These are phyloP conservation scores for Galerina marginata DNA, from an alignment of 768 basidiomycete genomes.

Conservation along the genomic window DNA sequence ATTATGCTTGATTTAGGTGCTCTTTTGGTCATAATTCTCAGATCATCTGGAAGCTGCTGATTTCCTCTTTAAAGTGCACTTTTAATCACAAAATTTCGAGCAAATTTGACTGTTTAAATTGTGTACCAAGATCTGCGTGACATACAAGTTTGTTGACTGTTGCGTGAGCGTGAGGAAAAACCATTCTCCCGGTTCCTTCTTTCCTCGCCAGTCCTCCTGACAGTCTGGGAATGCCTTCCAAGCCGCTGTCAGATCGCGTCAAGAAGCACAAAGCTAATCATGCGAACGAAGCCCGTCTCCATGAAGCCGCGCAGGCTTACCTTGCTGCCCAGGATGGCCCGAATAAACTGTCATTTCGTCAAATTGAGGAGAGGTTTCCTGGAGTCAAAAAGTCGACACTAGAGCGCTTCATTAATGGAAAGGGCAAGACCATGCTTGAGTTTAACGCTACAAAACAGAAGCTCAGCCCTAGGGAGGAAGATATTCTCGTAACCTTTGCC, in stretches of 20 bases:
- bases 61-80: too few species aligned
- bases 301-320: background rate
- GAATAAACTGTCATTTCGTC: background rate
- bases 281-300: background rate
- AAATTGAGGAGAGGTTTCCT: background rate
- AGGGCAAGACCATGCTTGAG: conserved; percentile 2
- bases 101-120: too few species aligned
- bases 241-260: background rate
- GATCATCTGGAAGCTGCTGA: too few species aligned
- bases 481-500: conserved; percentile 3
- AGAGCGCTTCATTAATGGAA: background rate
- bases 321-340: background rate
- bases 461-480: background rate
- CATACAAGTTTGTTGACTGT: too few species aligned
- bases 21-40: too few species aligned
- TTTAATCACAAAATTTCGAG: too few species aligned
- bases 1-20: too few species aligned
- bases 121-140: too few species aligned
- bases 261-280: background rate
- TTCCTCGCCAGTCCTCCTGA: too few species aligned
- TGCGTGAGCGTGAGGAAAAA: too few species aligned
- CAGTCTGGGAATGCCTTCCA: background rate
- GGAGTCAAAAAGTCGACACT: background rate
- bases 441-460: conserved; percentile 12
- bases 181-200: too few species aligned